Evolutionary conservation across 257 asterid species (phyloP).

Genomic region (Salvia miltiorrhiza): DNA sequence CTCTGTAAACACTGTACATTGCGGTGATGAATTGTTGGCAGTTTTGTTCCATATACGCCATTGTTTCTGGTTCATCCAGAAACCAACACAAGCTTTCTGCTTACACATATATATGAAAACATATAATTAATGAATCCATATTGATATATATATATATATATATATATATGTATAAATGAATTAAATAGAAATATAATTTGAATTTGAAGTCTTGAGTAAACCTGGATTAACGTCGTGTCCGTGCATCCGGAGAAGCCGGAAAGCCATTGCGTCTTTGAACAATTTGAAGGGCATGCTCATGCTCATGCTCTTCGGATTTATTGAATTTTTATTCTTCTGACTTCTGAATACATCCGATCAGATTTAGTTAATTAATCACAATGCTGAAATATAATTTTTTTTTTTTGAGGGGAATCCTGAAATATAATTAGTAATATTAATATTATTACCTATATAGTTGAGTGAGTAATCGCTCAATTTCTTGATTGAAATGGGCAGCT

Average conservation of each 20-base stretch:
- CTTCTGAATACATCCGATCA: conserved; percentile 18
- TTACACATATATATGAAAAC: not conserved
- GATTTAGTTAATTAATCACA: not conserved
- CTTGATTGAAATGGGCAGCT: conserved; percentile 36
- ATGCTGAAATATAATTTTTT: too few relatives aligned
- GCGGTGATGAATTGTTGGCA: conserved; percentile 21
- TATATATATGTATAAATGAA: too few relatives aligned
- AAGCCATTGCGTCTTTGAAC: conserved; percentile 58
- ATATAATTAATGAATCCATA: too few relatives aligned
- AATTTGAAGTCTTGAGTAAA: not conserved
- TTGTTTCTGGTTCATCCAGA: conserved; percentile 25
- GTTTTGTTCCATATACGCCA: conserved; percentile 33
- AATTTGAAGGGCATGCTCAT: conserved; percentile 25
- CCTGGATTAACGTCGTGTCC: conserved; percentile 45
- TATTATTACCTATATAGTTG: conserved; percentile 35
- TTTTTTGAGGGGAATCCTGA: too few relatives aligned
- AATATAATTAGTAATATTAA: not conserved
- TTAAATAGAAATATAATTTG: not conserved
- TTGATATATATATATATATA: too few relatives aligned
- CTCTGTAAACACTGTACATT: conserved; percentile 45
- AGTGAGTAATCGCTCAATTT: conserved; percentile 36
- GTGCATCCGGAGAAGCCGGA: conserved; percentile 58
- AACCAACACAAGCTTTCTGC: conserved; percentile 66
- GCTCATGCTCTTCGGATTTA: not conserved
- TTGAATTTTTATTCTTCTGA: conserved; percentile 4